Percentiles rank a stretch among this genome's conserved stretches.
phyloP scores from a whole-genome alignment of 2,329 filamentous ascomycete species.

The Cladosporium sp. region DNA sequence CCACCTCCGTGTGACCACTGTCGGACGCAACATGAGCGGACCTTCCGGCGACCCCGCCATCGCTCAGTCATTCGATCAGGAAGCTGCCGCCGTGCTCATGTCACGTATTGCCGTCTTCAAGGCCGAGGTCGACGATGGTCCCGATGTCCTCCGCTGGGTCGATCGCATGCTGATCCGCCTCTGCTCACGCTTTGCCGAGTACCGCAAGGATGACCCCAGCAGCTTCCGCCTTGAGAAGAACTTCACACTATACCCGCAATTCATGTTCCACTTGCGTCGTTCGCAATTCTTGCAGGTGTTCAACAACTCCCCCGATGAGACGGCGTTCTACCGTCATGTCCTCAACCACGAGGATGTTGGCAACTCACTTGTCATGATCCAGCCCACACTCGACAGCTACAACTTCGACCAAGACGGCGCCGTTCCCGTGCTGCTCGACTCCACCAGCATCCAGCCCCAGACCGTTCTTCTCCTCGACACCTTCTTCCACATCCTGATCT shows the following conservation, averaged over 20 bases:
- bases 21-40: conserved; percentile 86
- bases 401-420: conserved; percentile 94
- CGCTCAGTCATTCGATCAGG: conserved; percentile 96
- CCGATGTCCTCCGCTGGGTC: conserved; percentile 97
- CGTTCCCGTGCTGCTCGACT: conserved; percentile 91
- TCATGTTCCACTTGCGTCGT: conserved; percentile 98
- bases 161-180: conserved; percentile 97
- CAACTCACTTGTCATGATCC: conserved; percentile 98
- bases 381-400: conserved; percentile 95
- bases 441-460: conserved; percentile 90
- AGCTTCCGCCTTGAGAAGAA: conserved; percentile 98
- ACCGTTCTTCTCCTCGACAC: conserved; percentile 94
- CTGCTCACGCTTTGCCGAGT: conserved; percentile 95
- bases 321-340: conserved; percentile 97
- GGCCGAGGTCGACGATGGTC: conserved; percentile 95
- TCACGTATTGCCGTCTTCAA: conserved; percentile 99
- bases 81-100: conserved; percentile 97
- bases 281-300: conserved; percentile 98
- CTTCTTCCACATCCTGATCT: conserved; percentile 99
- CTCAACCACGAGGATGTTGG: conserved; percentile 96
- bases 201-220: conserved; percentile 95
- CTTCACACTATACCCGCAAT: conserved; percentile 97
- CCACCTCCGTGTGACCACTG: conserved; percentile 92
- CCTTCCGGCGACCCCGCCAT: conserved; percentile 93
- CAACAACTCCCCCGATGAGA: conserved; percentile 99